phyloP scores from a whole-genome alignment of 139 green algal genomes.

The Cymbomonas tetramitiformis region DNA sequence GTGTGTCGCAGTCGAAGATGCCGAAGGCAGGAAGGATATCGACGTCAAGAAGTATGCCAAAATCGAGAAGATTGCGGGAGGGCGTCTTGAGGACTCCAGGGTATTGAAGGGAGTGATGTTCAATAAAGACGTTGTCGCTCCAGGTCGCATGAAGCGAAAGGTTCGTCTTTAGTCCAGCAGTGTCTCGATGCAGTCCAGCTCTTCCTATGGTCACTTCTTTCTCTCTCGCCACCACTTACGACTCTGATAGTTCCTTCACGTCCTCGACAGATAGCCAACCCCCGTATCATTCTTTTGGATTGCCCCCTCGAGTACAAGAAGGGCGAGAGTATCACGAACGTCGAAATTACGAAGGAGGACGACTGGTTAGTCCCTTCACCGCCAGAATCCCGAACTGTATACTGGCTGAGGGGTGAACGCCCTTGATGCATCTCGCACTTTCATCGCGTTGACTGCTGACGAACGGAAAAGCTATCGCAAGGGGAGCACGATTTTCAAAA shows the following conservation, averaged over 20 bases:
- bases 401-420: neutral
- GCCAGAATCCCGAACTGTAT: too few relatives aligned
- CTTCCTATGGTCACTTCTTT: too few relatives aligned
- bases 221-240: too few relatives aligned
- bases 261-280: slow-evolving; percentile 83
- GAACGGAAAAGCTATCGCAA: neutral
- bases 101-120: slow-evolving; percentile 94
- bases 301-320: slow-evolving; percentile 99
- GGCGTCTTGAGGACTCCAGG: slow-evolving; percentile 38
- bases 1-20: slow-evolving; percentile 46
- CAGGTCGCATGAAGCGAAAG: slow-evolving; percentile 76
- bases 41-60: slow-evolving; percentile 99
- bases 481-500: neutral
- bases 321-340: slow-evolving; percentile 94
- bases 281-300: slow-evolving; percentile 89
- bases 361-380: too few relatives aligned
- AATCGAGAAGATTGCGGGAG: slow-evolving; percentile 84
- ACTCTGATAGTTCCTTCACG: too few relatives aligned
- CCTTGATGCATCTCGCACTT: neutral
- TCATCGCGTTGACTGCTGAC: neutral
- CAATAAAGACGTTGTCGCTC: slow-evolving; percentile 92
- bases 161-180: too few relatives aligned
- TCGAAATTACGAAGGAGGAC: slow-evolving; percentile 92
- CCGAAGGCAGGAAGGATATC: slow-evolving; percentile 55
- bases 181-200: too few relatives aligned